Conservation (phyloP, 257 asterid species). For the Haberlea rhodopensis region DNA sequence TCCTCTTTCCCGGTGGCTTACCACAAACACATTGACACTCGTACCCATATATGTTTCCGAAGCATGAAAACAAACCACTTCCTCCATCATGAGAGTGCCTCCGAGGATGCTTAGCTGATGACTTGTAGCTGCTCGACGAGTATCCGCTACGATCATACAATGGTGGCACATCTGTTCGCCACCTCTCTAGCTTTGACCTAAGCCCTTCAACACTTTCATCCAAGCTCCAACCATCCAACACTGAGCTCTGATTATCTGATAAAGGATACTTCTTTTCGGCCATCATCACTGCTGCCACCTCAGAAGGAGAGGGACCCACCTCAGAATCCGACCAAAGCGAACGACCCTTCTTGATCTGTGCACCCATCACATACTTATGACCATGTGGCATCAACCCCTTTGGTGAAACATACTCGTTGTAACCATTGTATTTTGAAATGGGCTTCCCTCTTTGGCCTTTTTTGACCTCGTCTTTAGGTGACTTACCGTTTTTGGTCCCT, state of each 20-base stretch:
- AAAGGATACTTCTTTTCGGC: slow-evolving; percentile 53
- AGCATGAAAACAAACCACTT: slow-evolving; percentile 67
- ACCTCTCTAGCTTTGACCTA: slow-evolving; percentile 77
- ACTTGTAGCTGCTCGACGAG: slow-evolving; percentile 57
- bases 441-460: slow-evolving; percentile 34
- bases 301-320: slow-evolving; percentile 88
- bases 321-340: slow-evolving; percentile 63
- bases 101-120: slow-evolving; percentile 39
- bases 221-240: slow-evolving; percentile 88
- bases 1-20: slow-evolving; percentile 49
- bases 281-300: slow-evolving; percentile 66
- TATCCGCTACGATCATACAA: slow-evolving; percentile 50
- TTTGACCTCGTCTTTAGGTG: slow-evolving; percentile 23
- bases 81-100: slow-evolving; percentile 28
- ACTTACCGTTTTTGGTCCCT: slow-evolving; percentile 14
- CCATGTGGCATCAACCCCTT: slow-evolving; percentile 27
- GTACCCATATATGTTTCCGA: slow-evolving; percentile 64
- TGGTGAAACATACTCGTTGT: slow-evolving; percentile 27
- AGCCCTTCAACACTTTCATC: slow-evolving; percentile 89
- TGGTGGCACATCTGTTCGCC: slow-evolving; percentile 83
- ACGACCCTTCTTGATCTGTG: slow-evolving; percentile 40
- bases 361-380: slow-evolving; percentile 34
- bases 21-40: slow-evolving; percentile 91
- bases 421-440: slow-evolving; percentile 25
- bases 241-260: slow-evolving; percentile 67